Conservation (phyloP, 2,329 filamentous ascomycete genomes). For the Pseudogymnoascus sp. region DNA sequence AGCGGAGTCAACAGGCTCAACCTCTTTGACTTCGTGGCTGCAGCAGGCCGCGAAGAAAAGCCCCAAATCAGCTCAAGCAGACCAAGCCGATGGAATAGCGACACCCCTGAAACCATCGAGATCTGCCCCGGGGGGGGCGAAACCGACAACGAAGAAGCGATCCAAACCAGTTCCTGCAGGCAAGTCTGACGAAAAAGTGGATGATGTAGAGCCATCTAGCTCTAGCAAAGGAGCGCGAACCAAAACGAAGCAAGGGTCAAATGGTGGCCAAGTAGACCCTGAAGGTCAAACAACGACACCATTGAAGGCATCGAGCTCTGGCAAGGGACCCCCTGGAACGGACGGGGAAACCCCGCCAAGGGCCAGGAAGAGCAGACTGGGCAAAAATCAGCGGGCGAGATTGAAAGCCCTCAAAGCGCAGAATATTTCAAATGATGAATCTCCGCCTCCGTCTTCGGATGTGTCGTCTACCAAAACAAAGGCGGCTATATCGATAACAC, state of each 20-base stretch:
- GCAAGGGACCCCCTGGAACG: neutral
- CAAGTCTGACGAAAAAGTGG: neutral
- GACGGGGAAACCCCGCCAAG: neutral
- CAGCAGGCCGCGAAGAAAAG: neutral
- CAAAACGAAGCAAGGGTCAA: neutral
- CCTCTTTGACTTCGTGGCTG: neutral
- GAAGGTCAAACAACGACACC: neutral
- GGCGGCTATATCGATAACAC: neutral
- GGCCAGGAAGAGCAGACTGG: neutral
- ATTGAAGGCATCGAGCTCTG: neutral
- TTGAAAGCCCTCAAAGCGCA: neutral
- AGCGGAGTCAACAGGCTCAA: neutral
- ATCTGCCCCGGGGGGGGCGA: neutral
- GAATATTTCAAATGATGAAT: neutral
- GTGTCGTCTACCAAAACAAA: neutral
- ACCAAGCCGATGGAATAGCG: neutral
- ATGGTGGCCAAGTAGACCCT: neutral
- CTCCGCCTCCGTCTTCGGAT: neutral
- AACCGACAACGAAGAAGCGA: neutral
- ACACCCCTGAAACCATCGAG: neutral
- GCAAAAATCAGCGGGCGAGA: neutral
- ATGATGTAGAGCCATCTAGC: too few species aligned
- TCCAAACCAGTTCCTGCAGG: neutral
- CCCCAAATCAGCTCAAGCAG: neutral
- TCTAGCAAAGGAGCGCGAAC: neutral